Conservation (phyloP, 2,329 filamentous ascomycete species). For the Dactylellina leptospora region DNA sequence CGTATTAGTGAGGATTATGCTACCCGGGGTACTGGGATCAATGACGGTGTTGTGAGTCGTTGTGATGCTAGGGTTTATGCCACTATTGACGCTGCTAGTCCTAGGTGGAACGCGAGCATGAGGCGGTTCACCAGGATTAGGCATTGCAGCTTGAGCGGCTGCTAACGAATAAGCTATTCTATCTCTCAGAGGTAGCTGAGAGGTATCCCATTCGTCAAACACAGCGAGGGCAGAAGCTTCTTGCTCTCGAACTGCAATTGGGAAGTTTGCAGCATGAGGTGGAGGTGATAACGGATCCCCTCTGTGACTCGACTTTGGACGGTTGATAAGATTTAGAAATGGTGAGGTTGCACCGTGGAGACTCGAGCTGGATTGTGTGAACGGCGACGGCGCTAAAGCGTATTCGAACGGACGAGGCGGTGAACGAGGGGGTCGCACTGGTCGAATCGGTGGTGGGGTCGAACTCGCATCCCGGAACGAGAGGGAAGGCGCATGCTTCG, state of each 20-base stretch:
- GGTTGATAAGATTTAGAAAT: slow-evolving; percentile 44
- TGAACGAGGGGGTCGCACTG: slow-evolving; percentile 25
- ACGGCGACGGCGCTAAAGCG: slow-evolving; percentile 39
- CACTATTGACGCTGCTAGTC: not conserved
- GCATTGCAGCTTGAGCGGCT: slow-evolving; percentile 32
- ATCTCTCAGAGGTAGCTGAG: slow-evolving; percentile 35
- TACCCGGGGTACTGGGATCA: not conserved
- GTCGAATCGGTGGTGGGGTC: slow-evolving; percentile 14
- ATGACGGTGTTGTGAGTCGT: not conserved
- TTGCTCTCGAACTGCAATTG: slow-evolving; percentile 30
- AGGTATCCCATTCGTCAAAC: slow-evolving; percentile 52
- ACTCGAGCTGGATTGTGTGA: slow-evolving; percentile 27
- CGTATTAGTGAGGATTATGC: not conserved
- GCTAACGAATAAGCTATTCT: slow-evolving; percentile 46
- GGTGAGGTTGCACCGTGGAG: slow-evolving; percentile 21
- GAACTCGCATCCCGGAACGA: slow-evolving; percentile 11
- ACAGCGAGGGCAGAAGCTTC: slow-evolving; percentile 42
- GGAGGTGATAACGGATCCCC: slow-evolving; percentile 8
- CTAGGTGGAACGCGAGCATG: slow-evolving; percentile 28
- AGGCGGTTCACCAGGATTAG: slow-evolving; percentile 39
- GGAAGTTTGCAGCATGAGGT: slow-evolving; percentile 16
- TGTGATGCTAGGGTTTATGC: not conserved
- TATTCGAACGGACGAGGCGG: slow-evolving; percentile 20
- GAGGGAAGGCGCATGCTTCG: not conserved
- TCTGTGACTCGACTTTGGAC: slow-evolving; percentile 27